Percentiles rank a stretch among this genome's conserved stretches.
phyloP scores from a whole-genome alignment of 768 basidiomycete genomes.

The Leccinellum luteum region DNA sequence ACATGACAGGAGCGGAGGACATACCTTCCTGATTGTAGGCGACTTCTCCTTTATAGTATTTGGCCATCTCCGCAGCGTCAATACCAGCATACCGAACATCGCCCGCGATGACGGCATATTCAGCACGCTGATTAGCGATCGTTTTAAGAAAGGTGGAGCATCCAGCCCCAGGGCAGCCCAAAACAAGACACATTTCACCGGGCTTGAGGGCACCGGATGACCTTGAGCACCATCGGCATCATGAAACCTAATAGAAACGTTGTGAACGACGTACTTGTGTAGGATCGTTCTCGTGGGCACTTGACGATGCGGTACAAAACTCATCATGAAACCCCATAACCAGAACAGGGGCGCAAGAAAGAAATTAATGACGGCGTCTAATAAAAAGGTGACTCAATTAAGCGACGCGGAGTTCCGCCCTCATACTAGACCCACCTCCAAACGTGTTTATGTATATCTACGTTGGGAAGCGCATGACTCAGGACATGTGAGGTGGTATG shows the following conservation, averaged over 20 bases:
- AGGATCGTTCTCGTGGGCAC: conserved; percentile 51
- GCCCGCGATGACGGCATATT: conserved; percentile 62
- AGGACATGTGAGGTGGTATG: not conserved
- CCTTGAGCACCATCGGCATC: conserved; percentile 30
- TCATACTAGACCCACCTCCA: conserved; percentile 45
- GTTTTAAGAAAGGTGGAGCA: conserved; percentile 86
- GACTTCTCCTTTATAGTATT: conserved; percentile 75
- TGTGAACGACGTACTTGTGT: conserved; percentile 45
- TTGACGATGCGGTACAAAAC: conserved; percentile 38
- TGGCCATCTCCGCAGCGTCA: conserved; percentile 68
- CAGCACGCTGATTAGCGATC: conserved; percentile 72
- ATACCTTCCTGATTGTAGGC: conserved; percentile 75
- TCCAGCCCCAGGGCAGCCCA: conserved; percentile 81
- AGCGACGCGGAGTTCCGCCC: not conserved
- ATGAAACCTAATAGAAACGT: not conserved
- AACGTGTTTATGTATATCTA: conserved; percentile 59
- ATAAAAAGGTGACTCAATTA: not conserved
- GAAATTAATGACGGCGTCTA: conserved; percentile 54
- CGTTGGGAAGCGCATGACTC: not conserved
- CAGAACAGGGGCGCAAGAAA: conserved; percentile 50
- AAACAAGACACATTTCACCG: conserved; percentile 84
- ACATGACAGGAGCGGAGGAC: not conserved
- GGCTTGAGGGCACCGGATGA: conserved; percentile 69
- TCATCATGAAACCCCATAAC: conserved; percentile 42
- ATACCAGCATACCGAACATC: conserved; percentile 85